phyloP scores from a whole-genome alignment of 306 rosid genomes.

The Prunus fruticosa region DNA sequence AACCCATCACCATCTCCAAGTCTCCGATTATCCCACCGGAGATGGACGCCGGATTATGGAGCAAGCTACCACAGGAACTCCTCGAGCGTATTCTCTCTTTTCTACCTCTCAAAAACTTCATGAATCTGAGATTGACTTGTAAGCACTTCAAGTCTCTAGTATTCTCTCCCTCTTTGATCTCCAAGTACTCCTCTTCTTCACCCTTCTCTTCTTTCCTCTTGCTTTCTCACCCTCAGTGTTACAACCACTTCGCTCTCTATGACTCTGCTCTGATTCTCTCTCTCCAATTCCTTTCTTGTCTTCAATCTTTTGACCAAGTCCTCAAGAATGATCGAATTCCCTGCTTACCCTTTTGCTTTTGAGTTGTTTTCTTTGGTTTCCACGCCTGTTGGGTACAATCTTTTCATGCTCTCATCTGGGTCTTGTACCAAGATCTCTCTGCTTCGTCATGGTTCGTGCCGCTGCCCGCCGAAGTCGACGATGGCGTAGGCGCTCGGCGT shows the following conservation, averaged over 20 bases:
- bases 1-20: background rate
- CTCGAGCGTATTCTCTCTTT: conserved; percentile 65
- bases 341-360: conserved; percentile 40
- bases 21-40: conserved; percentile 10
- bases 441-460: too few relatives aligned
- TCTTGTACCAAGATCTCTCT: conserved; percentile 42
- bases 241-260: conserved; percentile 55
- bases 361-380: conserved; percentile 60
- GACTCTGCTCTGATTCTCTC: conserved; percentile 65
- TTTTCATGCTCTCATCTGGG: conserved; percentile 45
- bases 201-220: conserved; percentile 73
- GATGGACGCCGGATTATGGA: conserved; percentile 89
- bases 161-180: conserved; percentile 60
- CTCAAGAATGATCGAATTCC: conserved; percentile 53
- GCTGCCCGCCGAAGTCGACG: too few relatives aligned
- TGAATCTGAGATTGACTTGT: conserved; percentile 72
- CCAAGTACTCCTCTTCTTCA: conserved; percentile 53
- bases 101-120: conserved; percentile 62
- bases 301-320: conserved; percentile 59
- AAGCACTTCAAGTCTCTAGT: conserved; percentile 66
- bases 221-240: conserved; percentile 75
- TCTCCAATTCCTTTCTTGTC: conserved; percentile 54
- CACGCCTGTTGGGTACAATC: conserved; percentile 48
- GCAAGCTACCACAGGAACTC: conserved; percentile 64
- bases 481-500: too few relatives aligned